phyloP scores from a whole-genome alignment of 495 filamentous ascomycete genomes.

The Hapsidospora chrysogenum region DNA sequence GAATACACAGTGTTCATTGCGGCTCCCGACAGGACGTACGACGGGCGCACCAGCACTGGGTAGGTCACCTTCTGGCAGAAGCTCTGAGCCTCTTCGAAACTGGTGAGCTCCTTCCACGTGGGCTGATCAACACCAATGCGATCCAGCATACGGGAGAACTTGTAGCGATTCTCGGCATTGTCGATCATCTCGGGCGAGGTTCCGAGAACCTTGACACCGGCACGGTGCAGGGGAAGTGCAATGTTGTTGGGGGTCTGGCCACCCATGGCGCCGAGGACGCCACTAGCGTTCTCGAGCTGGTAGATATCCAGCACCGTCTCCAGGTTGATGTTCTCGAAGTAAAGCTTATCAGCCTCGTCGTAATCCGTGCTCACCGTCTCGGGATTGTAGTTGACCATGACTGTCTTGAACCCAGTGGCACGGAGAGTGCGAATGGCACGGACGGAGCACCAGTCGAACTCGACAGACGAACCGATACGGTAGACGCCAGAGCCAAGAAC shows the following conservation, averaged over 20 bases:
- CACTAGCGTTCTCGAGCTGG: conserved; percentile 68
- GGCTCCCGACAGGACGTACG: conserved; percentile 90
- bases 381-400: conserved; percentile 97
- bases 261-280: conserved; percentile 96
- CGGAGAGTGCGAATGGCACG: conserved; percentile 85
- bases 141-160: conserved; percentile 95
- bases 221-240: conserved; percentile 69
- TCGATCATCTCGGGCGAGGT: conserved; percentile 99
- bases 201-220: conserved; percentile 82
- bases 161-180: conserved; percentile 91
- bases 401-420: conserved; percentile 76
- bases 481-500: conserved; percentile 95
- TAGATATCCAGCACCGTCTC: conserved; percentile 95
- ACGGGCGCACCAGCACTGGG: conserved; percentile 84
- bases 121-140: conserved; percentile 93
- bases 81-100: conserved; percentile 65
- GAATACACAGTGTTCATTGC: conserved; percentile 96
- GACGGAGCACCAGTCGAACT: conserved; percentile 99
- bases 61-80: conserved; percentile 80
- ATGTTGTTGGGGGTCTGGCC: conserved; percentile 98
- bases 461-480: conserved; percentile 91
- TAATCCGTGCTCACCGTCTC: conserved; percentile 94
- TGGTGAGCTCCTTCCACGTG: conserved; percentile 92
- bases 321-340: conserved; percentile 94
- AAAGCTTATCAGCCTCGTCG: conserved; percentile 87